Percentiles rank a stretch among this genome's conserved stretches.
These are phyloP conservation scores for Talaromyces borbonicus DNA, from an alignment of 495 filamentous ascomycete genomes.

Conservation along the genomic window DNA sequence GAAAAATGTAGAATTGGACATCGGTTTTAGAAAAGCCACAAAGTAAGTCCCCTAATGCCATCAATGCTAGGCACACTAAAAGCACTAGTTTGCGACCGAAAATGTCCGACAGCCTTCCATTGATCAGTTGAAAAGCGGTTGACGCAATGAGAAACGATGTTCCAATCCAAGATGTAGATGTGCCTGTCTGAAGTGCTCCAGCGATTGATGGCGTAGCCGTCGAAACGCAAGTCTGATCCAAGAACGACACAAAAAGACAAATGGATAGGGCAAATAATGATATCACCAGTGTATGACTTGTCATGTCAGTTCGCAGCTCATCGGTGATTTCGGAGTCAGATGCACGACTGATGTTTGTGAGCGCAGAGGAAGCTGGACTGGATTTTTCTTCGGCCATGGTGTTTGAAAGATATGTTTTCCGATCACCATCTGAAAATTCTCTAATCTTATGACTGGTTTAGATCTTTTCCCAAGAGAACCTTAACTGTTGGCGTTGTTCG, in stretches of 20 bases:
- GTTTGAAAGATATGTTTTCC: too few relatives aligned
- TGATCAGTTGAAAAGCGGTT: constrained; percentile 55
- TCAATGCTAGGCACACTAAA: constrained; percentile 31
- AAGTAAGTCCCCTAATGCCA: constrained; percentile 42
- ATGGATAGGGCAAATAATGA: too few relatives aligned
- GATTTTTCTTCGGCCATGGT: too few relatives aligned
- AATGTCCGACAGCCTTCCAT: constrained; percentile 49
- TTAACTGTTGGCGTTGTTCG: too few relatives aligned
- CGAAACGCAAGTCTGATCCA: constrained; percentile 55
- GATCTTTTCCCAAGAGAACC: too few relatives aligned
- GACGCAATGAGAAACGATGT: constrained; percentile 65
- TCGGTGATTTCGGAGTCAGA: too few relatives aligned
- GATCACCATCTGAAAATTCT: too few relatives aligned
- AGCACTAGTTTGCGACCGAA: constrained; percentile 46
- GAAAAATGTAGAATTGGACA: constrained; percentile 43
- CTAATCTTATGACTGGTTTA: too few relatives aligned
- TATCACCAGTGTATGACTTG: too few relatives aligned
- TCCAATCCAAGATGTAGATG: constrained; percentile 63
- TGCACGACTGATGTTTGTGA: too few relatives aligned
- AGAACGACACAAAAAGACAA: constrained; percentile 41
- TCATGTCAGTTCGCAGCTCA: too few relatives aligned
- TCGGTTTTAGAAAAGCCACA: constrained; percentile 41
- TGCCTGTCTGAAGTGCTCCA: constrained; percentile 40
- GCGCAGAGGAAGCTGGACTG: too few relatives aligned
- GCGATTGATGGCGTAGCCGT: constrained; percentile 51